Base-by-base conservation (phyloP, 106 monocot genomes). In the Dendrobium chrysotoxum region DNA sequence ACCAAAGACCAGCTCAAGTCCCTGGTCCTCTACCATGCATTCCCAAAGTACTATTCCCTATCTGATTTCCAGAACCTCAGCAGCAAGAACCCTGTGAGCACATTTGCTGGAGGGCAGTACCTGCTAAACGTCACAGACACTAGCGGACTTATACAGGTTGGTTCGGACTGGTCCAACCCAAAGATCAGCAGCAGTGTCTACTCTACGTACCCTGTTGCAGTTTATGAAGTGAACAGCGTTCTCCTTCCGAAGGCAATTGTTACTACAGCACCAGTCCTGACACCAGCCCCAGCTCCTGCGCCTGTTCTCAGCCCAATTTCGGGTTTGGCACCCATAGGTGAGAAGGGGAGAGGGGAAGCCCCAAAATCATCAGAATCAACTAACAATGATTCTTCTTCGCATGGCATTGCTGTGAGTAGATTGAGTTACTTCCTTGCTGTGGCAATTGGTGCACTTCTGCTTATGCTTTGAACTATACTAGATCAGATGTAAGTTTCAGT, bases 151-250 rank as follows among this genome's bases (percentile, higher is more conserved):
- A 79, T 95, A n/a, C 80, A 30, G 2, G 80, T 92, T 4, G 71
- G 74, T 2, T 98, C 94, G 0, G 86, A 83, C 18, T 98, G 98
- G 98, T 88, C 92, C 1, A 84, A 90, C 53, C 90, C 92, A 0
- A 87, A 88, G 78, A 88, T 98, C 50, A 88, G 80, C 8, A 98
- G 98, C 88, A 98, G 98, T 30, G 95, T 98, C n/a, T 82, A 77
- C 35, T 89, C 98, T 0, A 92, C 94, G 1, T 42, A 61, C 4
- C 98, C 98, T 0, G 91, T 86, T 4, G 94, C 94, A 0, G 84
- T 98, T 10, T 98, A 98, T 31, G 76, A 95, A 85, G 76, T 98
- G 4, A 78, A 91, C 40, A 54, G 77, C 47, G 94, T 98, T n/a
- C 75, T 98, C 18, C 86, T 98, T 46, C 98, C 98, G 11, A 70